Conservation (phyloP, 75 land plant species). For the Adiantum capillusveneris region DNA sequence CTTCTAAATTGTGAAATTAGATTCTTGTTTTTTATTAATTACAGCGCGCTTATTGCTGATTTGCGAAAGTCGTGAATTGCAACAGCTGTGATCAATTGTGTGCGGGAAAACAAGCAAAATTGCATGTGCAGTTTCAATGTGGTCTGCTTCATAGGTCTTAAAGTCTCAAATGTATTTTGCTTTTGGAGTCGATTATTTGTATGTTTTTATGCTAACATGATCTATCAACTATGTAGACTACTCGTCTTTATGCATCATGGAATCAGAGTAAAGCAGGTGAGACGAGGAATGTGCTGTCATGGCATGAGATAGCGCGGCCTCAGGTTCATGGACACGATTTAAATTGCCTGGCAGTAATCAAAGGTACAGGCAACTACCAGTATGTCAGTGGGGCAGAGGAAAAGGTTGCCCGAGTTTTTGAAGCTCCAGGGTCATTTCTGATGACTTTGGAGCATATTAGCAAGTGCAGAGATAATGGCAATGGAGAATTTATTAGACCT, state of each 20-base stretch:
- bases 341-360: conserved; percentile 63
- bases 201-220: too few species aligned
- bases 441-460: conserved; percentile 55
- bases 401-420: conserved; percentile 97
- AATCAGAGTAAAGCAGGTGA: conserved; percentile 12
- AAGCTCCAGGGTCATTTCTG: conserved; percentile 84
- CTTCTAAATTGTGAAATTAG: too few species aligned
- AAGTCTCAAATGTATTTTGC: too few species aligned
- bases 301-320: conserved; percentile 98
- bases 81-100: too few species aligned
- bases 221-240: conserved; percentile 85
- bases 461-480: conserved; percentile 19
- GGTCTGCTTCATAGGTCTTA: not conserved
- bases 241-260: conserved; percentile 83
- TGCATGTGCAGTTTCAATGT: too few species aligned
- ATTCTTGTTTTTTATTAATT: too few species aligned
- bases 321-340: conserved; percentile 99
- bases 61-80: too few species aligned
- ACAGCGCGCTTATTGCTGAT: too few species aligned
- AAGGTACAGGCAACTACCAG: conserved; percentile 76
- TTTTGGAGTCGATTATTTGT: too few species aligned
- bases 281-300: conserved; percentile 16
- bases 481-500: conserved; percentile 6
- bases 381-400: conserved; percentile 98
- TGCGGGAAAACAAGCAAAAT: too few species aligned